Evolutionary conservation across 805 yeast species (phyloP), one percentile per base, ranked within the genome.

Genomic region (Candida alai): DNA sequence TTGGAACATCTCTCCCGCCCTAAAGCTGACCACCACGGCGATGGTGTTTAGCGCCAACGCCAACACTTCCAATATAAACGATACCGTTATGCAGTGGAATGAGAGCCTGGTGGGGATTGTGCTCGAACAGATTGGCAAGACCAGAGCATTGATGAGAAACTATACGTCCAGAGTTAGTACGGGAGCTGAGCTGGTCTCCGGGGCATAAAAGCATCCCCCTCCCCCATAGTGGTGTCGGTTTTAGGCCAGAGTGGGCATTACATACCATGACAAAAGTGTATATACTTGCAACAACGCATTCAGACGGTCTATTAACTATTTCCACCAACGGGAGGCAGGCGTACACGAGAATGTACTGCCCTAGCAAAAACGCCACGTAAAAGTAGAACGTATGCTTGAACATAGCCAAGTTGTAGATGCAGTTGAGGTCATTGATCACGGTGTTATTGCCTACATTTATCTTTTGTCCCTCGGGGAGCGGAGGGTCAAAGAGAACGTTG

Each of bases 281-380:
- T 5, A 54, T 12, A 16, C 41, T 38, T 3, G 59, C 31, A 1
- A 54, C 35, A 7, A 60, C 39, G 6, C 49, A 37, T 1, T 57
- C 37, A 1, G 50, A 19, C 0, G 69, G 69, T 8, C 69, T 42
- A 28, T 58, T 49, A 20, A 51, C 54, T 2, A 64, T 55, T 12
- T 48, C 48, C 13, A 60, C 65, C 34, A 58, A 58, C 1, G 70
- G 68, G 10, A 60, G 57, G 9, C 52, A 49, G 9, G 51, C 46
- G 37, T 51, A 63, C 8, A 54, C 42, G 11, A 48, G 32, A 14
- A 60, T 36, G 37, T 64, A 63, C 37, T 63, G 64, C 4, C 35
- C 20, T 17, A 61, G 37, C 17, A 62, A 42, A 20, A 47, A 29
- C 2, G 42, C 42, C 40, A 56, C 44, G 37, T 48, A 59, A 5